Percentiles rank a stretch among this genome's conserved stretches.
Conservation (phyloP, 805 yeast genomes). For the Wickerhamomyces alni region DNA sequence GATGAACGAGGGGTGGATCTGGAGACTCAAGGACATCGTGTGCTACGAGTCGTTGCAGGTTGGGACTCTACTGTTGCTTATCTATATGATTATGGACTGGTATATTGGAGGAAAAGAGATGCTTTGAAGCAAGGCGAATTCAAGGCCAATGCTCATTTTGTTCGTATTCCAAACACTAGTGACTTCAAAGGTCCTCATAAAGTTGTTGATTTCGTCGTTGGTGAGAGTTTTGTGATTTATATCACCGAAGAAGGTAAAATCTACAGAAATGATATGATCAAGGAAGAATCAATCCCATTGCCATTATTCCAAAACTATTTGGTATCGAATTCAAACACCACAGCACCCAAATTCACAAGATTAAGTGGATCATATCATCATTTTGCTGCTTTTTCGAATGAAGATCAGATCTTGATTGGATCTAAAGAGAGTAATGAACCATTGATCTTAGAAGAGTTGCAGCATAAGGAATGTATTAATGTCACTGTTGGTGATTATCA, state of each 20-base stretch:
- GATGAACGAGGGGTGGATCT: slow-evolving; percentile 21
- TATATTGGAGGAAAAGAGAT: slow-evolving; percentile 46
- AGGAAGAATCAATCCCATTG: slow-evolving; percentile 19
- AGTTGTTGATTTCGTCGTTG: slow-evolving; percentile 49
- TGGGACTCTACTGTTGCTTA: slow-evolving; percentile 56
- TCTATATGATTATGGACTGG: slow-evolving; percentile 44
- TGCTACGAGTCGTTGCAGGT: slow-evolving; percentile 52
- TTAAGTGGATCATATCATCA: slow-evolving; percentile 48
- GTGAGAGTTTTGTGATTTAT: slow-evolving; percentile 46
- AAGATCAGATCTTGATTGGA: slow-evolving; percentile 27
- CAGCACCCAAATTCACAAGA: slow-evolving; percentile 36
- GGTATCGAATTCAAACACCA: slow-evolving; percentile 11
- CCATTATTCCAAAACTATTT: slow-evolving; percentile 29
- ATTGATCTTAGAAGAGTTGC: slow-evolving; percentile 33
- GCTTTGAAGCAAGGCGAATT: slow-evolving; percentile 23
- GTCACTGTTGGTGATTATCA: slow-evolving; percentile 73
- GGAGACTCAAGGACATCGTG: slow-evolving; percentile 24
- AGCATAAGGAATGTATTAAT: slow-evolving; percentile 43
- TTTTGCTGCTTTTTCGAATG: slow-evolving; percentile 51
- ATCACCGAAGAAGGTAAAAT: slow-evolving; percentile 38
- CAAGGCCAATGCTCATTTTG: slow-evolving; percentile 33
- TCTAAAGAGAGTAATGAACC: slow-evolving; percentile 25
- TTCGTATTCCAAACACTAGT: slow-evolving; percentile 36
- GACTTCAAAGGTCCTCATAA: slow-evolving; percentile 25
- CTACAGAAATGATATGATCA: slow-evolving; percentile 17